phyloP scores from a whole-genome alignment of 768 basidiomycete species.

The Leccinum subtestaceum region DNA sequence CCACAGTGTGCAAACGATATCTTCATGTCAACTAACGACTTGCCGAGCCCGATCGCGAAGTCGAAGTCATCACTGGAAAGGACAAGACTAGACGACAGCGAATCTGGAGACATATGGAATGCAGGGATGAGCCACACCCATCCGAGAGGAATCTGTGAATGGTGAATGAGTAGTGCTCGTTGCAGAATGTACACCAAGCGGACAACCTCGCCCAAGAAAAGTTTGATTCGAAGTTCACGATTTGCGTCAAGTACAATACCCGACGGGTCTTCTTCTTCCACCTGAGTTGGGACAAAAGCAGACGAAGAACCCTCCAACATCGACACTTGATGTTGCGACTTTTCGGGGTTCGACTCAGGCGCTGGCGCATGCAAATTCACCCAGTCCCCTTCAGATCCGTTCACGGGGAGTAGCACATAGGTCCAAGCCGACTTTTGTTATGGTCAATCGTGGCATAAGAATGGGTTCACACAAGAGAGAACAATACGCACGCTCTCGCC shows the following conservation, averaged over 20 bases:
- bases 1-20: slow-evolving; percentile 52
- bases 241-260: slow-evolving; percentile 62
- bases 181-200: neutral
- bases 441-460: slow-evolving; percentile 1
- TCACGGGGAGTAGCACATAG: slow-evolving; percentile 42
- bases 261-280: slow-evolving; percentile 12
- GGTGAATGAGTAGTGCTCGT: neutral
- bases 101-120: slow-evolving; percentile 68
- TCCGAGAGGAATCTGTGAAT: slow-evolving; percentile 63
- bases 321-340: neutral
- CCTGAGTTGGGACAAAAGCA: neutral
- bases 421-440: slow-evolving; percentile 41
- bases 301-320: slow-evolving; percentile 1
- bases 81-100: slow-evolving; percentile 34
- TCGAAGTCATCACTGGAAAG: slow-evolving; percentile 67
- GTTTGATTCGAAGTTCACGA: slow-evolving; percentile 67
- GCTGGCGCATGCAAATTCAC: slow-evolving; percentile 32
- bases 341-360: neutral
- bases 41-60: slow-evolving; percentile 74
- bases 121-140: slow-evolving; percentile 88
- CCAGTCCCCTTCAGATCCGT: slow-evolving; percentile 37
- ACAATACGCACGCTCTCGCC: slow-evolving; percentile 12
- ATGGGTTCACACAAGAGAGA: neutral
- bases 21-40: slow-evolving; percentile 60
- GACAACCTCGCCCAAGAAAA: slow-evolving; percentile 70